phyloP scores from a whole-genome alignment of 768 basidiomycete genomes.

The Boletus edulis region DNA sequence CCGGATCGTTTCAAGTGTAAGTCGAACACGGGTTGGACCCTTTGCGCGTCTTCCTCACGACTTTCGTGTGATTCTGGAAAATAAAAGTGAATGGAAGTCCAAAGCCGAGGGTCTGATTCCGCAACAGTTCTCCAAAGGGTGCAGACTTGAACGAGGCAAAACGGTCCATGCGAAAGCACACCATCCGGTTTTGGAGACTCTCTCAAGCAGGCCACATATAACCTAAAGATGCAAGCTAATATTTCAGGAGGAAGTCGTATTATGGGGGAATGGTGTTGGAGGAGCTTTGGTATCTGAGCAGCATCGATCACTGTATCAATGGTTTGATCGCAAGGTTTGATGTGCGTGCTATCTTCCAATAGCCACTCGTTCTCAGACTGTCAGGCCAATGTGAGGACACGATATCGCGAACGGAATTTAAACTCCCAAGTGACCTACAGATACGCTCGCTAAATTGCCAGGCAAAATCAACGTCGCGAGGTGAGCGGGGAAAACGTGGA shows the following conservation, averaged over 20 bases:
- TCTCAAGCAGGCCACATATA: not conserved
- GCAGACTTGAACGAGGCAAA: constrained; percentile 20
- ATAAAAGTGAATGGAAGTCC: constrained; percentile 20
- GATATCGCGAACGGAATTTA: no score
- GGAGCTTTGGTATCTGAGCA: no score
- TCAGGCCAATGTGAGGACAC: no score
- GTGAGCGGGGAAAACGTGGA: no score
- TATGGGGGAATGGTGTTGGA: not conserved
- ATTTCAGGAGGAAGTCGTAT: constrained; percentile 33
- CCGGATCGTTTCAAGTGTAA: constrained; percentile 13
- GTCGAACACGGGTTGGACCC: constrained; percentile 3
- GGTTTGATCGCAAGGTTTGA: no score
- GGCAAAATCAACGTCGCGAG: no score
- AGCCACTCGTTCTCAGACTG: no score
- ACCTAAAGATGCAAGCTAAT: constrained; percentile 23
- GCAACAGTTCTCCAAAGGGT: constrained; percentile 16
- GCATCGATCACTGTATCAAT: no score
- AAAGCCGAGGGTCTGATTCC: constrained; percentile 14
- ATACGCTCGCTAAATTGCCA: no score
- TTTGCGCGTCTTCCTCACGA: constrained; percentile 1
- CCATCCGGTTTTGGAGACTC: not conserved
- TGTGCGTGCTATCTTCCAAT: no score
- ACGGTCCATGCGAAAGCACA: not conserved
- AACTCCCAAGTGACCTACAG: no score
- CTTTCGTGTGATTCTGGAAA: not conserved